Conservation (phyloP, 345 rosid genomes). For the Linum usitatissimum region DNA sequence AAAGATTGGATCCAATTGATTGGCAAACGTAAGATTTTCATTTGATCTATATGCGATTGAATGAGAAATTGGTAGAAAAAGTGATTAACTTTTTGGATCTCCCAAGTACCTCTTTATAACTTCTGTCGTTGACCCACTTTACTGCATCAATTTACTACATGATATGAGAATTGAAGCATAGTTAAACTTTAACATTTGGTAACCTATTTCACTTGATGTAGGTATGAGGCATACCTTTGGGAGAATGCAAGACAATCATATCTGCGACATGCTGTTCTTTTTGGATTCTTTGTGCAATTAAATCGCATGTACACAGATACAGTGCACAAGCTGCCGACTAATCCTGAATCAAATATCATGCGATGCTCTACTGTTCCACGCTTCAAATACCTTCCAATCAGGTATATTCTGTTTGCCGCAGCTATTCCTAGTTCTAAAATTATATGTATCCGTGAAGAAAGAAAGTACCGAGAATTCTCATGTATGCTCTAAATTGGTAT, state of each 20-base stretch:
- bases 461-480: neutral
- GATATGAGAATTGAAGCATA: neutral
- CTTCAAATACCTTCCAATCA: conserved; percentile 93
- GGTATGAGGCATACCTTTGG: conserved; percentile 93
- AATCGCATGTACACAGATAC: conserved; percentile 82
- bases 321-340: conserved; percentile 76
- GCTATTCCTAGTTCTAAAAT: neutral
- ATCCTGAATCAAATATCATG: conserved; percentile 90
- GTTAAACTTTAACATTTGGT: neutral
- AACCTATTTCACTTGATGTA: conserved; percentile 13
- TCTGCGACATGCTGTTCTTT: conserved; percentile 87
- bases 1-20: conserved; percentile 92
- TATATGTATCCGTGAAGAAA: neutral
- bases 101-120: too few relatives aligned
- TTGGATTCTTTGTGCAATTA: conserved; percentile 97
- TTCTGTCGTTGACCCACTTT: too few relatives aligned
- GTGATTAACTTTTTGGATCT: too few relatives aligned
- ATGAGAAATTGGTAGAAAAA: neutral
- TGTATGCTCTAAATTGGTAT: neutral
- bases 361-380: conserved; percentile 89
- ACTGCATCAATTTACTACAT: too few relatives aligned
- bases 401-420: conserved; percentile 32
- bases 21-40: conserved; percentile 80
- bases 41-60: neutral
- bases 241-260: conserved; percentile 90